Evolutionary conservation across 352 stramenopile genomes (phyloP).

Genomic region (Plasmopara muralis): DNA sequence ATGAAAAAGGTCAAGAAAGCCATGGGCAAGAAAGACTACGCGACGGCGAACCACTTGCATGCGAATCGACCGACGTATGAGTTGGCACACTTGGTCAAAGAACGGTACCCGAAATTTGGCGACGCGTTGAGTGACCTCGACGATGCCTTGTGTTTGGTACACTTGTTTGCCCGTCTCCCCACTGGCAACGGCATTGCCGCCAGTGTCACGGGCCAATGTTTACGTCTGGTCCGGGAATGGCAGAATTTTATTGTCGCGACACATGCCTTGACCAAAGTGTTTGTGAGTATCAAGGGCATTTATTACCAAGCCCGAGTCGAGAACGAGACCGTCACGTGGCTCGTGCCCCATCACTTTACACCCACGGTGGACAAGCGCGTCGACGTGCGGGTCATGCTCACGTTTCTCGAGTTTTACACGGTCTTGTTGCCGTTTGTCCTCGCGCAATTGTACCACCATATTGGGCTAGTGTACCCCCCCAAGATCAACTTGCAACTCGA

Average conservation of each 20-base stretch:
- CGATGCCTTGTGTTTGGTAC: slow-evolving; percentile 95
- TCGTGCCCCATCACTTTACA: slow-evolving; percentile 98
- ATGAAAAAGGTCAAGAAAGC: slow-evolving; percentile 96
- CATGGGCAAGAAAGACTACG: slow-evolving; percentile 81
- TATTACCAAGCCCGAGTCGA: slow-evolving; percentile 97
- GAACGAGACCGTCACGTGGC: slow-evolving; percentile 95
- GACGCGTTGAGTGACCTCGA: slow-evolving; percentile 98
- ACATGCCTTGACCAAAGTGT: slow-evolving; percentile 93
- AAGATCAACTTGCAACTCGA: slow-evolving; percentile 85
- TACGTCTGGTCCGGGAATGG: slow-evolving; percentile 93
- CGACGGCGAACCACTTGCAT: slow-evolving; percentile 74
- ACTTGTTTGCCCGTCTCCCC: slow-evolving; percentile 96
- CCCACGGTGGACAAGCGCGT: slow-evolving; percentile 95
- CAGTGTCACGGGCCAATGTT: slow-evolving; percentile 85
- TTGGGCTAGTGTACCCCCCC: slow-evolving; percentile 93
- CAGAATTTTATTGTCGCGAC: slow-evolving; percentile 92
- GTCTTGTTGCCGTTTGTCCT: slow-evolving; percentile 97
- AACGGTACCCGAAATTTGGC: slow-evolving; percentile 96
- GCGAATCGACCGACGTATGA: slow-evolving; percentile 90
- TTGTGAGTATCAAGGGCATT: slow-evolving; percentile 99
- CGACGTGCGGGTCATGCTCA: slow-evolving; percentile 98
- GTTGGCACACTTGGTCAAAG: slow-evolving; percentile 98
- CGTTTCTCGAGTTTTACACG: slow-evolving; percentile 99
- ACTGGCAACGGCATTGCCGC: slow-evolving; percentile 84
- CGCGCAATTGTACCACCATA: slow-evolving; percentile 96